These are phyloP conservation scores for Gleditsia sinensis DNA, from an alignment of 306 rosid genomes.

Conservation along the genomic window DNA sequence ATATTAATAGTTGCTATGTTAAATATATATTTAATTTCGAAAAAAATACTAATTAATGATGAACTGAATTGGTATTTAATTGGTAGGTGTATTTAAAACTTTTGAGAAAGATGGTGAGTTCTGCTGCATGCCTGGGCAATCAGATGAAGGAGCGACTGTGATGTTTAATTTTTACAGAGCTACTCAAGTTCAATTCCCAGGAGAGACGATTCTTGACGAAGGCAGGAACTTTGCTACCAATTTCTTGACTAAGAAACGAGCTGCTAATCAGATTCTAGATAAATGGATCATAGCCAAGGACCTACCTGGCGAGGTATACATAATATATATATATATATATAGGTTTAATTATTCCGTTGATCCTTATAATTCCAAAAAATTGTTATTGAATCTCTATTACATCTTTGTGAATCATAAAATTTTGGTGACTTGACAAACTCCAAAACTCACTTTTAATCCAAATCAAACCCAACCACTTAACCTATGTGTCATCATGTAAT, in stretches of 20 bases:
- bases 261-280: slow-evolving; percentile 51
- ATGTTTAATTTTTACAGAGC: slow-evolving; percentile 62
- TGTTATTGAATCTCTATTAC: too few species aligned
- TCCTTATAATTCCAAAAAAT: too few species aligned
- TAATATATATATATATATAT: too few species aligned
- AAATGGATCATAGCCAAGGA: slow-evolving; percentile 72
- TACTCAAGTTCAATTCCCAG: slow-evolving; percentile 53
- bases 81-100: slow-evolving; percentile 54
- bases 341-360: too few species aligned
- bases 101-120: slow-evolving; percentile 60
- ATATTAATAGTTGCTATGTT: too few species aligned
- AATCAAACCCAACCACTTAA: too few species aligned
- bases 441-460: too few species aligned
- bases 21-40: not conserved
- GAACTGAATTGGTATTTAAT: not conserved
- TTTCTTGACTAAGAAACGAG: slow-evolving; percentile 51
- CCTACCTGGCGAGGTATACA: slow-evolving; percentile 64
- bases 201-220: slow-evolving; percentile 54
- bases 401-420: too few species aligned
- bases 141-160: slow-evolving; percentile 62
- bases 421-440: too few species aligned
- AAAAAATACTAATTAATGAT: not conserved
- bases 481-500: too few species aligned
- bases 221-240: slow-evolving; percentile 51
- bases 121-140: slow-evolving; percentile 60